Conservation (phyloP, 148 eudicot species). For the Nepenthes gracilis region DNA sequence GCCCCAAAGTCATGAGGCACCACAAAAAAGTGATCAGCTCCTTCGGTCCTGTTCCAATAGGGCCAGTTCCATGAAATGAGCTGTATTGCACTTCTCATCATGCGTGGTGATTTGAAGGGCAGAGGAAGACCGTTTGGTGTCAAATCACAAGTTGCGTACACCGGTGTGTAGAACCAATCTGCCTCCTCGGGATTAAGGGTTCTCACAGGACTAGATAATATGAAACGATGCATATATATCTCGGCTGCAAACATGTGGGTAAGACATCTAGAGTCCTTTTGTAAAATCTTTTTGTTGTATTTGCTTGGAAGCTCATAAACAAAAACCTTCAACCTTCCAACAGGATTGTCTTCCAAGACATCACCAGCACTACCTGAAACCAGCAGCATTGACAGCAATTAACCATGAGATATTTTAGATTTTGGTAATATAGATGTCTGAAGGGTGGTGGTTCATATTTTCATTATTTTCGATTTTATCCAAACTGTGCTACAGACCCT, state of each 20-base stretch:
- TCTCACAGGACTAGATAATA: conserved; percentile 80
- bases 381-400: not conserved
- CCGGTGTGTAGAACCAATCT: conserved; percentile 98
- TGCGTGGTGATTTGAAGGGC: conserved; percentile 95
- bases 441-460: no score
- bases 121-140: conserved; percentile 94
- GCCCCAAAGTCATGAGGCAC: conserved; percentile 95
- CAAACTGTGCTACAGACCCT: no score
- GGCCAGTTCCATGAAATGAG: conserved; percentile 98
- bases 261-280: conserved; percentile 91
- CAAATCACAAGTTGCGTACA: conserved; percentile 85
- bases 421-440: no score
- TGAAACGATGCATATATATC: conserved; percentile 92
- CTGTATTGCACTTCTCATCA: conserved; percentile 99
- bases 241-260: conserved; percentile 99
- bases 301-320: conserved; percentile 99
- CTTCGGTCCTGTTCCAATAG: conserved; percentile 96
- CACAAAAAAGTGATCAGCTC: conserved; percentile 98
- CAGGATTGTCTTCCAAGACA: conserved; percentile 96
- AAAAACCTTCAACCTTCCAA: conserved; percentile 88
- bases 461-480: no score
- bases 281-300: conserved; percentile 93
- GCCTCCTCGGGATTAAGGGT: conserved; percentile 99
- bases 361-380: conserved; percentile 92
- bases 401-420: conserved; percentile 3